Base-by-base conservation (phyloP, 148 eudicot genomes). In the Rhododendron henanense region DNA sequence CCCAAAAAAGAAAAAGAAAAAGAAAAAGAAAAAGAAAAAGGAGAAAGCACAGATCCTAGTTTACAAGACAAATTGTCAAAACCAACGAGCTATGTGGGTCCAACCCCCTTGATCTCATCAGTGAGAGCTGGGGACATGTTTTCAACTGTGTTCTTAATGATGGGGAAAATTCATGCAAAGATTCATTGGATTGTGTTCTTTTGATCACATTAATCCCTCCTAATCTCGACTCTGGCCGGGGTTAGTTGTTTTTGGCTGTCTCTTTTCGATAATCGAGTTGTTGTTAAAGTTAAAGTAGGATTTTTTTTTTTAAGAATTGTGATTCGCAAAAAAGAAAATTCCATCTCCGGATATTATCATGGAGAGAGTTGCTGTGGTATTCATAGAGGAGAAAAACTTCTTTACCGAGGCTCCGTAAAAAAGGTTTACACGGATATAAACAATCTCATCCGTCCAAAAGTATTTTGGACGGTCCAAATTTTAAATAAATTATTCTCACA, bases 381-480 rank as follows among this genome's bases (percentile, higher is more conserved):
- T 41, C 44, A 41, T 41, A 41, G 44, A 0, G 6, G 44, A 41
- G 44, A 41, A 41, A 6, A 5, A 0, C 5, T 41, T 5, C 1
- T 41, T 41, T 41, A 41, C 0, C 5, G 44, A 5, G 7, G 0
- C 1, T 41, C 6, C 6, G 44, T 41, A 41, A 41, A 5, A 1
- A 41, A 5, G 6, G 7, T 41, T 41, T 41, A 5, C 0, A 5
- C 0, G 5, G 1, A 41, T 0, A 0, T 41, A 6, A 41, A 41
- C 44, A 41, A 5, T 41, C 5, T 41, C 6, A 41, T 41, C 6
- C 44, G 44, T 41, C 0, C 5, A 41, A 41, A 39, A 41, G 0
- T 41, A 0, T 41, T 5, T 5, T 41, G 6, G 6, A 0, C 0
- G 6, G 0, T 41, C 0, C 6, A 41, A 0, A 41, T 5, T 41